Percentiles rank a stretch among this genome's conserved stretches.
These are phyloP conservation scores for Ustilago loliicola DNA, from an alignment of 1,284 basidiomycete species.

Conservation along the genomic window DNA sequence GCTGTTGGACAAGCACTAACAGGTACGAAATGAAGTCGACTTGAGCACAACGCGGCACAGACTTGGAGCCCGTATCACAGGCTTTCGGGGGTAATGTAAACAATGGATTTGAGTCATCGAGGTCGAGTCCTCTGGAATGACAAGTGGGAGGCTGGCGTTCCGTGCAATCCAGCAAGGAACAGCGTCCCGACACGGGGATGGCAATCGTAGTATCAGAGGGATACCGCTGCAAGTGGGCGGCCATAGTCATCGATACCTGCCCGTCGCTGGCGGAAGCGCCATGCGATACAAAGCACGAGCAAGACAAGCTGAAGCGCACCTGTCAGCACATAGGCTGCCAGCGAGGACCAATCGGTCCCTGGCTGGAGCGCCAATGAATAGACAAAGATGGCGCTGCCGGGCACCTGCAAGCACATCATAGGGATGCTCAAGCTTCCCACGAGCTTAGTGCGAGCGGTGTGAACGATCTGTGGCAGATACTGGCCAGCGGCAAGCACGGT, in stretches of 20 bases:
- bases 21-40: slow-evolving; percentile 9
- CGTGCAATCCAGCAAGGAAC: slow-evolving; percentile 1
- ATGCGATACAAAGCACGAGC: slow-evolving; percentile 74
- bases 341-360: slow-evolving; percentile 61
- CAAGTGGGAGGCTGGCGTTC: slow-evolving; percentile 7
- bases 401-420: slow-evolving; percentile 95
- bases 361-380: slow-evolving; percentile 74
- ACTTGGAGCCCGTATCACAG: slow-evolving; percentile 2
- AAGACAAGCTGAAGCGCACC: slow-evolving; percentile 87
- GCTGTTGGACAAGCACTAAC: background rate
- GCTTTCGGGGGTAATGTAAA: background rate
- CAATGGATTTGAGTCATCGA: slow-evolving; percentile 1
- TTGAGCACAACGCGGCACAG: background rate
- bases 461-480: slow-evolving; percentile 86
- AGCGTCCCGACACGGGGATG: background rate
- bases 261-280: slow-evolving; percentile 75
- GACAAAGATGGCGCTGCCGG: slow-evolving; percentile 90
- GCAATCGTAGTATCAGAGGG: slow-evolving; percentile 17
- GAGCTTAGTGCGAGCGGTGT: slow-evolving; percentile 82
- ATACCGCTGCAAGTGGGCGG: slow-evolving; percentile 73
- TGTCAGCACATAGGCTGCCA: slow-evolving; percentile 80
- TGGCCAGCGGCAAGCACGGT: slow-evolving; percentile 83
- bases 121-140: background rate
- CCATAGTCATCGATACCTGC: slow-evolving; percentile 95
- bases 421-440: slow-evolving; percentile 92